A percentile compares a stretch with the other conserved stretches of the same genome.
These are phyloP conservation scores for Litchi chinensis DNA, from an alignment of 345 rosid genomes.

Conservation along the genomic window DNA sequence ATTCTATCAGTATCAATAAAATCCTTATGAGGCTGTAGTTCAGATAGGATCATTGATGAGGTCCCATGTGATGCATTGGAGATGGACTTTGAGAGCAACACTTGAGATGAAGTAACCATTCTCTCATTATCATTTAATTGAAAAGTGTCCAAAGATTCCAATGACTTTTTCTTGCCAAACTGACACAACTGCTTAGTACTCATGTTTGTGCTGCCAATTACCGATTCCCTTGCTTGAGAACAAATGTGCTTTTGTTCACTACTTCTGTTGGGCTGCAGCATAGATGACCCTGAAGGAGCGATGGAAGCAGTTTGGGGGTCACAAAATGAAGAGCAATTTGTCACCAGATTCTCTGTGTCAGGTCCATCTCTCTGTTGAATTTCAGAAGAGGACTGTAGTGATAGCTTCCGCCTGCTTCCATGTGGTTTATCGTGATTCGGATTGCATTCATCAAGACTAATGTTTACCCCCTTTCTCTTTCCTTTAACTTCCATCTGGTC, in stretches of 20 bases:
- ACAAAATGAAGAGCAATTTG: conserved; percentile 19
- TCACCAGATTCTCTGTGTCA: conserved; percentile 22
- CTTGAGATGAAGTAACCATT: conserved; percentile 6
- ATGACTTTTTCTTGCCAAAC: conserved; percentile 7
- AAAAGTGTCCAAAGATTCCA: conserved; percentile 1
- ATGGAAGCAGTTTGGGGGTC: neutral
- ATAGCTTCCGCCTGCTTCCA: conserved; percentile 37
- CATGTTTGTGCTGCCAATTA: conserved; percentile 7
- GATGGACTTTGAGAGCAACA: neutral
- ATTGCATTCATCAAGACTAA: conserved; percentile 20
- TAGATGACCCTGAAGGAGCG: conserved; percentile 14
- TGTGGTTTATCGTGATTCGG: conserved; percentile 12
- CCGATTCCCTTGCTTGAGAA: conserved; percentile 10
- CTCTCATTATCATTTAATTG: conserved; percentile 19
- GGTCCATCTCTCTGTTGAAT: conserved; percentile 28
- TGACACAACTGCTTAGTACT: conserved; percentile 7
- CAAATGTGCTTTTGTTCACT: conserved; percentile 6
- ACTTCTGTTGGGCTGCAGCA: conserved; percentile 2
- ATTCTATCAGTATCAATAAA: conserved; percentile 6
- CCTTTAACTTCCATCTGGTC: conserved; percentile 22
- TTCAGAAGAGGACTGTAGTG: conserved; percentile 37
- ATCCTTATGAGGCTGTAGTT: conserved; percentile 20
- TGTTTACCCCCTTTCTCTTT: conserved; percentile 30
- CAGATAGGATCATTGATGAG: neutral
- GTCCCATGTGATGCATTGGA: conserved; percentile 11